phyloP scores from a whole-genome alignment of 768 basidiomycete genomes.

The Russula ochroleuca region DNA sequence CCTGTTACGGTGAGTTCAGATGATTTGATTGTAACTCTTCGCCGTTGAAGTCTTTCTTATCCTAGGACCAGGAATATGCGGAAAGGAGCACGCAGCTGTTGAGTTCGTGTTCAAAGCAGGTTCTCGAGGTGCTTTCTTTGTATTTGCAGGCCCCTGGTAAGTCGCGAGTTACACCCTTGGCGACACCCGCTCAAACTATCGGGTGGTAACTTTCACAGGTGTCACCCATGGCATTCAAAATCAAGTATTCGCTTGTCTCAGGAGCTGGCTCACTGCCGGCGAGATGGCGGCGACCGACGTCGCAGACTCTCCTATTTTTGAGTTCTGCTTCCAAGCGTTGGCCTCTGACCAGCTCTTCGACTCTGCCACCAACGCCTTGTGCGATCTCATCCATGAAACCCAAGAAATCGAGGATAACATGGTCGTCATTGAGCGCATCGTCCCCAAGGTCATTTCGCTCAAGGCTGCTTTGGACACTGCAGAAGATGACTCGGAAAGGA shows the following conservation, averaged over 20 bases:
- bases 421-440: constrained; percentile 79
- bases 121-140: constrained; percentile 76
- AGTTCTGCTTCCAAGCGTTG: constrained; percentile 79
- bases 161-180: constrained; percentile 30
- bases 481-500: constrained; percentile 78
- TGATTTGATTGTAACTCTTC: background rate
- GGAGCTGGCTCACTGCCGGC: constrained; percentile 84
- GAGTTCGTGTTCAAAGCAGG: constrained; percentile 61
- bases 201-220: constrained; percentile 44
- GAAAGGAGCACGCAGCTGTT: constrained; percentile 59
- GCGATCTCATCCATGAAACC: constrained; percentile 95
- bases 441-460: constrained; percentile 79
- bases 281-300: constrained; percentile 66
- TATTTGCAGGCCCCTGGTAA: constrained; percentile 85
- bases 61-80: constrained; percentile 72
- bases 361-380: constrained; percentile 83
- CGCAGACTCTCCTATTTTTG: constrained; percentile 73
- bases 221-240: constrained; percentile 73
- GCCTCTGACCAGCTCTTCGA: constrained; percentile 87
- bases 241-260: constrained; percentile 80
- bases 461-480: constrained; percentile 54
- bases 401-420: constrained; percentile 96
- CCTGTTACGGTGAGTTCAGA: constrained; percentile 72
- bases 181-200: constrained; percentile 11
- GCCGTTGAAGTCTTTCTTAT: background rate